Conservation (phyloP, 768 basidiomycete species). For the Lanmaoa rubissima region DNA sequence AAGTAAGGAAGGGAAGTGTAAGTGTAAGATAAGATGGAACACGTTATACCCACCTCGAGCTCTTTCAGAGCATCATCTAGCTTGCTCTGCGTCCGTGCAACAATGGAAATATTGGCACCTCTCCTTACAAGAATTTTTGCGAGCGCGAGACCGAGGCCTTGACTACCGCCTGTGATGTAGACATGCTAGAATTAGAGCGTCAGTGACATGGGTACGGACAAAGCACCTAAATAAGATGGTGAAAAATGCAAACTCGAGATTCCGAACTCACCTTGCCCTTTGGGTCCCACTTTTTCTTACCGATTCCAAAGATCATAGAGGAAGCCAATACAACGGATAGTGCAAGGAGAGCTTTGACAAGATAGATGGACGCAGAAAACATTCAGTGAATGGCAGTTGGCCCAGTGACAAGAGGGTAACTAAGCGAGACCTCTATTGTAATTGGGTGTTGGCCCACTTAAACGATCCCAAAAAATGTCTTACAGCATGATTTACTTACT, state of each 20-base stretch:
- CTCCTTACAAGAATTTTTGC: slow-evolving; percentile 60
- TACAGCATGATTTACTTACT: too few species aligned
- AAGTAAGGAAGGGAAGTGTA: background rate
- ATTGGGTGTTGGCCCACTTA: too few species aligned
- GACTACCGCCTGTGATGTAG: slow-evolving; percentile 82
- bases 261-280: slow-evolving; percentile 37
- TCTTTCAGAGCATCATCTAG: slow-evolving; percentile 57
- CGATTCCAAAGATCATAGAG: slow-evolving; percentile 20
- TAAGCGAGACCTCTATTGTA: too few species aligned
- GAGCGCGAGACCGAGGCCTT: slow-evolving; percentile 76
- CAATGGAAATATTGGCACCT: slow-evolving; percentile 84
- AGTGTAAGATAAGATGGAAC: background rate
- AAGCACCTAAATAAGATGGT: background rate
- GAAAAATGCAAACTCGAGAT: background rate
- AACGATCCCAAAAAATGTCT: too few species aligned
- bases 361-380: background rate
- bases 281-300: slow-evolving; percentile 47
- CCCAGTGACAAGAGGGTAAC: too few species aligned
- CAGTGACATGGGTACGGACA: background rate
- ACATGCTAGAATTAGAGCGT: slow-evolving; percentile 53
- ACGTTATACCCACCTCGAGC: slow-evolving; percentile 56
- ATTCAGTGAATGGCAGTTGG: background rate
- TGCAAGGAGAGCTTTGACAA: slow-evolving; percentile 8
- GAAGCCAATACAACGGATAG: slow-evolving; percentile 9
- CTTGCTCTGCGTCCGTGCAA: slow-evolving; percentile 69